Percentiles rank a stretch among this genome's conserved stretches.
These are phyloP conservation scores for Trichoderma sp. DNA, from an alignment of 2,329 filamentous ascomycete species.

Conservation along the genomic window DNA sequence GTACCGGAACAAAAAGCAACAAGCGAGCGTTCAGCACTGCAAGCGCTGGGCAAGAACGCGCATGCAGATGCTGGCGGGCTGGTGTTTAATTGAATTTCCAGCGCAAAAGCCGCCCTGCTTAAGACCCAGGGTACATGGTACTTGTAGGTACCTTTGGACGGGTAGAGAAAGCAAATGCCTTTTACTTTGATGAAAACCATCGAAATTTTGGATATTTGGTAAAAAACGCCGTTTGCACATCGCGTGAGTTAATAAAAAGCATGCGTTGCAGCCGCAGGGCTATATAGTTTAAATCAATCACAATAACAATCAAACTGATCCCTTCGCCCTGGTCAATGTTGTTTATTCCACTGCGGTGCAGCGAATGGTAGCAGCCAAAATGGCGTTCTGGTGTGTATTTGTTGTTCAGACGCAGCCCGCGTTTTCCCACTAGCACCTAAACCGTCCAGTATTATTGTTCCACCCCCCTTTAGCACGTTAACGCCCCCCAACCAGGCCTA, in stretches of 20 bases:
- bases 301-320: background rate
- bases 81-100: background rate
- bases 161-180: background rate
- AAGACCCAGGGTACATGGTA: background rate
- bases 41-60: background rate
- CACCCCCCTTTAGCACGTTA: slow-evolving; percentile 21
- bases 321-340: background rate
- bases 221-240: background rate
- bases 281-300: background rate
- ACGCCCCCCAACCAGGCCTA: slow-evolving; percentile 22
- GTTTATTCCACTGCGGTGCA: background rate
- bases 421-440: background rate
- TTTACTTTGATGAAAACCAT: background rate
- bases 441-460: slow-evolving; percentile 16
- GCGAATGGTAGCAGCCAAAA: slow-evolving; percentile 13
- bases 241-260: background rate
- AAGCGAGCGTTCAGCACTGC: background rate
- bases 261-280: background rate
- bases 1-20: background rate
- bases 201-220: background rate
- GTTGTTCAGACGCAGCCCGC: slow-evolving; percentile 17
- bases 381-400: slow-evolving; percentile 12
- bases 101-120: background rate
- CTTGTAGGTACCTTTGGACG: background rate
- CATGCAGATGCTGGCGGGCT: background rate